Evolutionary conservation across 345 rosid genomes (phyloP), one percentile per base, ranked within the genome.

Genomic region (Mallotus nudiflorus): DNA sequence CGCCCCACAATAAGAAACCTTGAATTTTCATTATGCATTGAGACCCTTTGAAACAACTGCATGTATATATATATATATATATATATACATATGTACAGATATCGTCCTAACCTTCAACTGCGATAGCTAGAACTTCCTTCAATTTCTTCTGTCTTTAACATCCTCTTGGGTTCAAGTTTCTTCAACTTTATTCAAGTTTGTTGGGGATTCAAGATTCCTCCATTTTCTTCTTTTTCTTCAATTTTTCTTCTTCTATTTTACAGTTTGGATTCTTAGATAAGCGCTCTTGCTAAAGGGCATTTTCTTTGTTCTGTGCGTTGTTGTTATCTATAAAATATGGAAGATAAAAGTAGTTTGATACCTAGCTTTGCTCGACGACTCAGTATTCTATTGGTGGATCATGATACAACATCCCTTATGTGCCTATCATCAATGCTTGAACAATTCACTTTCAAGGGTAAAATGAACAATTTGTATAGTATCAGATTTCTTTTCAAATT

Each of bases 371-470:
- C 74, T 48, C 68, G 55, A 24, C 83, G 79, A 22, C 61, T 83
- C 27, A 24, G 22, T 4, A 20, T 85, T 29, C 48, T 83, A 69
- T 9, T 85, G 81, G 84, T 83, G 65, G 85, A 85, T 81, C 54
- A 57, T 40, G 89, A 85, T 62, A 57, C 70, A 1, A 29, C 78
- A 12, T 77, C 79, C n/a, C 83, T 85, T 50, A 54, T 61, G 57
- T 45, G 25, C 27, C 22, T 79, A 20, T 69, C 81, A 5, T 75
- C 79, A 19, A 60, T 83, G 82, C 81, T 85, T 52, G 77, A 79
- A 66, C 77, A 54, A 59, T 75, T 56, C 45, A 55, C 78, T 13
- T 85, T 61, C 73, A 62, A 70, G 51, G 84, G 86, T 85, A 82
- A 73, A 50, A 9, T 28, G 18, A 56, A 39, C 3, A 19, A 4